These are phyloP conservation scores for rapeseed (Brassica napus) DNA, from an alignment of 345 rosid species.

Conservation along the genomic window DNA sequence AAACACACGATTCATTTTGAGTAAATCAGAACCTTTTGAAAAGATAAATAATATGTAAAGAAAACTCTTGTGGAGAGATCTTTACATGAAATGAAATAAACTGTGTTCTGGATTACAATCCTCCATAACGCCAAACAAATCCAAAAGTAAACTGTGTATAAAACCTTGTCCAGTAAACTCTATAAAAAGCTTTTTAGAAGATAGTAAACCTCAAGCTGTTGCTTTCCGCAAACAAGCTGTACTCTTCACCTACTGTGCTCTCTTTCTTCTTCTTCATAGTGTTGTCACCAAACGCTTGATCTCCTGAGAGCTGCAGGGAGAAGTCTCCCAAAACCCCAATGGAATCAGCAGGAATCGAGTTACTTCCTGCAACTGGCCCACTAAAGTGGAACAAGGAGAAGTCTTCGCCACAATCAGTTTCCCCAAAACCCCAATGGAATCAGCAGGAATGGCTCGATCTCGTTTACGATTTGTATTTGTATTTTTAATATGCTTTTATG, in stretches of 20 bases:
- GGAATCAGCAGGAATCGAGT: conserved; percentile 41
- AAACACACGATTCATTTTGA: conserved; percentile 4
- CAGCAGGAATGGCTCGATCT: too few relatives aligned
- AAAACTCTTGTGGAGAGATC: conserved; percentile 23
- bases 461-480: too few relatives aligned
- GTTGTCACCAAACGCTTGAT: conserved; percentile 49
- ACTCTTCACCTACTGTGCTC: conserved; percentile 57
- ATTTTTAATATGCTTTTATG: too few relatives aligned
- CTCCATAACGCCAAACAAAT: conserved; percentile 12
- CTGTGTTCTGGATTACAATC: conserved; percentile 23
- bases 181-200: conserved; percentile 40
- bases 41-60: neutral
- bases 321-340: conserved; percentile 47
- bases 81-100: conserved; percentile 26
- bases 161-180: conserved; percentile 22
- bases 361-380: conserved; percentile 69
- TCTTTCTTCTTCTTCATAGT: conserved; percentile 43
- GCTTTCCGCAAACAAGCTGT: conserved; percentile 83
- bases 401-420: conserved; percentile 41
- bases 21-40: conserved; percentile 26
- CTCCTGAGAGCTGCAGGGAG: conserved; percentile 52
- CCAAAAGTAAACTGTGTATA: conserved; percentile 25
- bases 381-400: conserved; percentile 94
- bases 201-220: conserved; percentile 68
- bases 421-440: neutral